Evolutionary conservation across 164 flowering plant genomes (phyloP), one percentile per base, ranked within the genome.

Genomic region (Aristolochia californica): DNA sequence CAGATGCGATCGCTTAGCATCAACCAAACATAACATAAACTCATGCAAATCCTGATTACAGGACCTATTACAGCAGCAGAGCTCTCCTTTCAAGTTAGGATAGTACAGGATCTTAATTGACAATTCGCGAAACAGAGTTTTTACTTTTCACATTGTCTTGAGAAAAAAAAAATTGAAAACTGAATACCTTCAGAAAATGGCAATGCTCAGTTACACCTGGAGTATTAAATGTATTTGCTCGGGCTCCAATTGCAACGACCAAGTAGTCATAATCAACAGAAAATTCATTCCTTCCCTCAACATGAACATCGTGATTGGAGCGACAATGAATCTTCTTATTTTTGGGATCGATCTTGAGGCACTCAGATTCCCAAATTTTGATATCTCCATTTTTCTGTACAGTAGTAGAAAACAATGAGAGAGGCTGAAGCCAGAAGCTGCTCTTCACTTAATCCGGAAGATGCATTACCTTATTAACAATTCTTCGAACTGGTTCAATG

Each of bases 131-230:
- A 34, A 34, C 40, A 34, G 40, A 34, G 10, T 4, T 34, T 34
- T 4, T 8, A 56, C 40, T 34, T 9, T 2, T 34, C 40, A 34
- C 40, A 34, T 34, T 2, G 40, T 34, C 40, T 7, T 11, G 15
- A 47, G 18, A 47, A 15, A 5, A 2, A 11, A 47, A 16, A 16
- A 16, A 47, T 1, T 16, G 9, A 11, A 16, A 45, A 45, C 11
- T 14, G 11, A 23, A 50, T 53, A 89, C 99, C 97, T 93, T 93
- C 70, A 93, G 66, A 73, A 87, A 89, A 73, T 85, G 84, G 67
- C 90, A 83, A 67, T 93, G 70, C 70, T 93, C 97, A 22, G 55
- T 78, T 5, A 93, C 99, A 28, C 98, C 98, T 53, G 98, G 94
- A 48, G 83, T 93, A 61, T 87, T 89, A 44, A 89, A 93, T 20